These are phyloP conservation scores for Luvunga scandens DNA, from an alignment of 345 rosid genomes.

Conservation along the genomic window DNA sequence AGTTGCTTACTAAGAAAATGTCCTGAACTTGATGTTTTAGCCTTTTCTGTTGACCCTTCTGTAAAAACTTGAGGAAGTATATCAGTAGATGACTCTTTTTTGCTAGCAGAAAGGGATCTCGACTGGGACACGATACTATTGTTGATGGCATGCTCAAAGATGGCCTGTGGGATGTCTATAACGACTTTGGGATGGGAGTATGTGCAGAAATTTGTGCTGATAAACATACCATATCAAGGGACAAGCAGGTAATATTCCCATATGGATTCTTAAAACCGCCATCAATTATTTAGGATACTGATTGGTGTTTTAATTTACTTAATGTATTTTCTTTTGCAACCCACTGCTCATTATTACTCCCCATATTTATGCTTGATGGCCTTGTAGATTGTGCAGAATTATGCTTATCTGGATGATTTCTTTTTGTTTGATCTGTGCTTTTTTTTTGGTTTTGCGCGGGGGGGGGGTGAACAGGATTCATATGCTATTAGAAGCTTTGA, in stretches of 20 bases:
- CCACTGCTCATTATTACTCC: neutral
- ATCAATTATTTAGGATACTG: neutral
- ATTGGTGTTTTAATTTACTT: neutral
- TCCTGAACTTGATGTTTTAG: neutral
- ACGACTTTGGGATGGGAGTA: conserved; percentile 86
- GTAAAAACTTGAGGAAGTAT: conserved; percentile 6
- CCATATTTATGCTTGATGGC: neutral
- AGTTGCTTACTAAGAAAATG: neutral
- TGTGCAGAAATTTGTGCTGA: conserved; percentile 94
- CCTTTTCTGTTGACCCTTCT: neutral
- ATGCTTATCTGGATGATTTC: neutral
- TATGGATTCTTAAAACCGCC: neutral
- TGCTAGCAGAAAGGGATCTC: conserved; percentile 77
- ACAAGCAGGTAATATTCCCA: conserved; percentile 63
- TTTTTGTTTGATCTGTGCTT: neutral
- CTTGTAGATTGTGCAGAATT: neutral
- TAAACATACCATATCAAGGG: conserved; percentile 59
- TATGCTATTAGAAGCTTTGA: conserved; percentile 84
- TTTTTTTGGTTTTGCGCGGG: neutral
- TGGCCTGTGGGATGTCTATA: conserved; percentile 98
- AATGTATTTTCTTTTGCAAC: neutral
- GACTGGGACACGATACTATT: conserved; percentile 75
- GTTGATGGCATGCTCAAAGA: conserved; percentile 94
- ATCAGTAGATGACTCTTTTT: neutral
- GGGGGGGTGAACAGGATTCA: conserved; percentile 48